Percentiles rank a stretch among this genome's conserved stretches.
These are phyloP conservation scores for Blyttiomyces sp. DNA, from an alignment of 371 early-diverging fungal genomes.

Conservation along the genomic window DNA sequence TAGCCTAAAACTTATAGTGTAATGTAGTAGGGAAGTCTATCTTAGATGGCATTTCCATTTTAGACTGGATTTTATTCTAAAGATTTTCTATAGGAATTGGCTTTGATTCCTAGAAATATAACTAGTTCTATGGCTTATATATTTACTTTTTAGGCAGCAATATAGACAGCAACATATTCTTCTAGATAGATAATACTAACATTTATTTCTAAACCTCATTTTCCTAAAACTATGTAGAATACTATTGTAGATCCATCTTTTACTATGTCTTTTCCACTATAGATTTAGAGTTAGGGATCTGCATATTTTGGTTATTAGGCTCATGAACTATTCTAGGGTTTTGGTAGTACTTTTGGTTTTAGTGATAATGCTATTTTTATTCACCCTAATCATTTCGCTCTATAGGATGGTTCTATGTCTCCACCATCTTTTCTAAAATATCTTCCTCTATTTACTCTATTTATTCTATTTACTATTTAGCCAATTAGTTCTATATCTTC, in stretches of 20 bases:
- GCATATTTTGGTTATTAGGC: constrained; percentile 64
- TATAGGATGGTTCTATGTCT: constrained; percentile 45
- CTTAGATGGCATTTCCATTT: constrained; percentile 69
- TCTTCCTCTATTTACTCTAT: constrained; percentile 20
- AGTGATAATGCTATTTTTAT: constrained; percentile 58
- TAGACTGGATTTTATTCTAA: constrained; percentile 63
- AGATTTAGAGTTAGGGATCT: constrained; percentile 54
- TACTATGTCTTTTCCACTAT: constrained; percentile 52
- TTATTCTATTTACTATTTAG: constrained; percentile 30
- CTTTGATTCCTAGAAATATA: constrained; percentile 56
- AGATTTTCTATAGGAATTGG: constrained; percentile 55
- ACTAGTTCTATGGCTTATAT: constrained; percentile 59
- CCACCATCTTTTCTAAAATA: constrained; percentile 21
- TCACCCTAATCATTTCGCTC: constrained; percentile 54
- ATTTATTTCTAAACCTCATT: constrained; percentile 56
- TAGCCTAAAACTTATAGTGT: constrained; percentile 39
- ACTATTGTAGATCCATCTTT: constrained; percentile 52
- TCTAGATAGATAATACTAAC: constrained; percentile 56
- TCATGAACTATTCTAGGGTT: constrained; percentile 62
- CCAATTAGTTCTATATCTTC: constrained; percentile 18
- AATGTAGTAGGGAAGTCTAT: constrained; percentile 58
- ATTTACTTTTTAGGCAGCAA: constrained; percentile 59
- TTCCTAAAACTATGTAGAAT: constrained; percentile 50
- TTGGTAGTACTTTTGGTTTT: constrained; percentile 60
- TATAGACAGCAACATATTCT: constrained; percentile 61